A percentile compares a stretch with the other conserved stretches of the same genome.
Conservation (phyloP, 2,329 filamentous ascomycete genomes). For the Xylariaceae sp. region DNA sequence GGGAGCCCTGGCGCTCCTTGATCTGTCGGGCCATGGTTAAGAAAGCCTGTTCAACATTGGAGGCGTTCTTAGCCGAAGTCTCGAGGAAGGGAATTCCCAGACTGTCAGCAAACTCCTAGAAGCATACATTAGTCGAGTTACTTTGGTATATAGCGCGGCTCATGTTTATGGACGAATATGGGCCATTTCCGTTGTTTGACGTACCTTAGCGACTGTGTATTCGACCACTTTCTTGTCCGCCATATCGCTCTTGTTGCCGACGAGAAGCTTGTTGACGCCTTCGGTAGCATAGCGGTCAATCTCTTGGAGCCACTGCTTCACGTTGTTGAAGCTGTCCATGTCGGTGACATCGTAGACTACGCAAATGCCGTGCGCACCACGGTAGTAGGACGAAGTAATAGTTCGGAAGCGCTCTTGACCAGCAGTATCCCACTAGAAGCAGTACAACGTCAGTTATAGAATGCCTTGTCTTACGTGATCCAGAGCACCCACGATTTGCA, state of each 20-base stretch:
- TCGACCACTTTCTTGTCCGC: constrained; percentile 99
- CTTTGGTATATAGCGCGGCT: not conserved
- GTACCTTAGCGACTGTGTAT: constrained; percentile 98
- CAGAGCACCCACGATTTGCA: constrained; percentile 79
- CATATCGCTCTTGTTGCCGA: constrained; percentile 99
- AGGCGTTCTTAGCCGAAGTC: constrained; percentile 99
- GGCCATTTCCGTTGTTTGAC: constrained; percentile 5
- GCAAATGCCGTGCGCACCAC: constrained; percentile 97
- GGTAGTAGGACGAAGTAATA: constrained; percentile 99
- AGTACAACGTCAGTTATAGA: constrained; percentile 31
- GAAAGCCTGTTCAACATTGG: constrained; percentile 99
- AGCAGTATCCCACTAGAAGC: constrained; percentile 90
- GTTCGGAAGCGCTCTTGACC: constrained; percentile 99
- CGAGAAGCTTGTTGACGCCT: constrained; percentile 98
- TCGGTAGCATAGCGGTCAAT: constrained; percentile 99
- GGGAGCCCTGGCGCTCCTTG: constrained; percentile 99
- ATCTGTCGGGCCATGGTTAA: constrained; percentile 99
- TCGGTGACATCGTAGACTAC: constrained; percentile 99
- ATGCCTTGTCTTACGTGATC: not conserved
- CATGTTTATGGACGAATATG: not conserved
- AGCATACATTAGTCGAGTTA: constrained; percentile 18
- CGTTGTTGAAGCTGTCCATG: constrained; percentile 99
- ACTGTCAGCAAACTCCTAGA: constrained; percentile 95
- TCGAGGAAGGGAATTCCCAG: constrained; percentile 98
- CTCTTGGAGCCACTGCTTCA: constrained; percentile 99